Percentiles rank a stretch among this genome's conserved stretches.
Evolutionary conservation across 129 eudicot species (phyloP).

Genomic region (Dittrichia graveolens): DNA sequence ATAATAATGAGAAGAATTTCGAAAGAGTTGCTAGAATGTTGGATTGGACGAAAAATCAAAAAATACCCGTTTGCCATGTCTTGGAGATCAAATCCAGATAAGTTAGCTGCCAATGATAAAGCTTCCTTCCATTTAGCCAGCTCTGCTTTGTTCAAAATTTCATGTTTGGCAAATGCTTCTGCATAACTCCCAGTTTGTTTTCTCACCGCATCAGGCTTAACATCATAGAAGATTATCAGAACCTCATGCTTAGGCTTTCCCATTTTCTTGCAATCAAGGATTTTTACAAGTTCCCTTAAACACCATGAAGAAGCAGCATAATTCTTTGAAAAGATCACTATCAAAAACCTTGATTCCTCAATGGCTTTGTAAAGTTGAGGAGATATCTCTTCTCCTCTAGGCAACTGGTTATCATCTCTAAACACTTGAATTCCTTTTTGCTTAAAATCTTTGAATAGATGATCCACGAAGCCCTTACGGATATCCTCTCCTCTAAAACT

Average conservation of each 20-base stretch:
- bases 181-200: constrained; percentile 15
- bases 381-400: constrained; percentile 24
- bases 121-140: constrained; percentile 19
- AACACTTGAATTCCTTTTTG: constrained; percentile 17
- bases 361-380: constrained; percentile 33
- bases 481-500: constrained; percentile 28
- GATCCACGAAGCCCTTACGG: constrained; percentile 26
- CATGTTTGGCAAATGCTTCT: constrained; percentile 22
- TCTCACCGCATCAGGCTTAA: constrained; percentile 27
- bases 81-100: constrained; percentile 19
- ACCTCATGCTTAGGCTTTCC: constrained; percentile 9
- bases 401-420: constrained; percentile 4
- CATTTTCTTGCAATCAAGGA: constrained; percentile 21
- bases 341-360: constrained; percentile 25
- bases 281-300: constrained; percentile 34
- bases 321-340: constrained; percentile 36
- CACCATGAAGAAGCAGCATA: constrained; percentile 44
- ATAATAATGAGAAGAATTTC: background rate
- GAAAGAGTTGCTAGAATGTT: background rate
- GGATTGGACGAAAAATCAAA: background rate
- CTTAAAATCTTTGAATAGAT: constrained; percentile 18
- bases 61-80: constrained; percentile 17
- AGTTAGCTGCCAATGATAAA: background rate
- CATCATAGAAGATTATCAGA: constrained; percentile 31
- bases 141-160: background rate